Base-by-base conservation (phyloP, 805 yeast species). In the Ogataea salicorniae region DNA sequence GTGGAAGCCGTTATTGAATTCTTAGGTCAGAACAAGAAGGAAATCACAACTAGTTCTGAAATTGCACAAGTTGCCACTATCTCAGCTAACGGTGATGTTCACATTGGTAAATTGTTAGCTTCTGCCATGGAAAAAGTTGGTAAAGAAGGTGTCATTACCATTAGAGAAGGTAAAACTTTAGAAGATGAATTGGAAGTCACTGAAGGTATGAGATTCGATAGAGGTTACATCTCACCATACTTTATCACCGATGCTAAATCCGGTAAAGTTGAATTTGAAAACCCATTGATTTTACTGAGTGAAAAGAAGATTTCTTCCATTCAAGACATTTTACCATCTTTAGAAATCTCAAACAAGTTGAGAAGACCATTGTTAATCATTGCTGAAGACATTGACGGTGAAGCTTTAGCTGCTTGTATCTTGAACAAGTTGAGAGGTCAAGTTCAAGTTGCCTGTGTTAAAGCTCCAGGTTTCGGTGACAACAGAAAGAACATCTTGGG, bases 391-490 rank as follows among this genome's bases (percentile, higher is more conserved):
- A 77, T 94, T 51, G 98, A 92, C 61, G 98, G 98, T 61, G 98
- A 94, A 76, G 99, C 99, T 42, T 79, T 94, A 53, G 98, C 98
- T 59, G 97, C 97, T 56, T 90, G 98, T 73, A 85, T 94, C 61
- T 79, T 94, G 69, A 94, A 94, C 81, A 94, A 94, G 76, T 80
- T 94, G 66, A 87, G 97, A 76, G 97, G 97, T 58, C 98, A 92
- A 76, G 97, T 94, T 52, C 95, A 89, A 72, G 97, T 94, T 51
- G 87, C 94, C 67, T 95, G 94, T 59, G 97, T 94, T 57, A 92
- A 91, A 79, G 96, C 98, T 34, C 99, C 99, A 62, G 99, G 99
- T 45, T 94, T 92, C 64, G 99, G 98, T 70, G 99, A 94, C 76
- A 91, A 94, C 83, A 86, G 97, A 76, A 87, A 88, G 80, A 90